phyloP scores from a whole-genome alignment of 345 rosid species.

The Linum tenue region DNA sequence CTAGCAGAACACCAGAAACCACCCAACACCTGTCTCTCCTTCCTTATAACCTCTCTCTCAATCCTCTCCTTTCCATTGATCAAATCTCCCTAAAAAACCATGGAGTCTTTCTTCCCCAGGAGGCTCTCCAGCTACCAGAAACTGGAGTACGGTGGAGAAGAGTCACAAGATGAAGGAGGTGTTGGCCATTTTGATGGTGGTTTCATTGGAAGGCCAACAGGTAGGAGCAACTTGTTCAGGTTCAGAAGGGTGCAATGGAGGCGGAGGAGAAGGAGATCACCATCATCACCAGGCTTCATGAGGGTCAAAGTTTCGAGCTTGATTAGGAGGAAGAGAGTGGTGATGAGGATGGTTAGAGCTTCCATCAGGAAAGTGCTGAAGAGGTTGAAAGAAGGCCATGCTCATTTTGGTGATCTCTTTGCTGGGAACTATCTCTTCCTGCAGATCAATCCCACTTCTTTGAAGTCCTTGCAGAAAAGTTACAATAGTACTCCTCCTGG shows the following conservation, averaged over 20 bases:
- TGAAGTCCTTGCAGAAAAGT: conserved; percentile 23
- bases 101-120: background rate
- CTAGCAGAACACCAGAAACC: background rate
- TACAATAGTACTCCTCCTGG: conserved; percentile 5
- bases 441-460: conserved; percentile 55
- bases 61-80: background rate
- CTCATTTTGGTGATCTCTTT: conserved; percentile 63
- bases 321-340: conserved; percentile 30
- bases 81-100: background rate
- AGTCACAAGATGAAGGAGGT: background rate
- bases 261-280: background rate
- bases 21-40: background rate
- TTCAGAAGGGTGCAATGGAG: conserved; percentile 1
- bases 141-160: background rate
- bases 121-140: background rate
- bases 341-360: conserved; percentile 17
- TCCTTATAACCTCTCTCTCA: background rate
- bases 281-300: background rate
- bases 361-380: conserved; percentile 36
- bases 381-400: conserved; percentile 54
- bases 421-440: conserved; percentile 66
- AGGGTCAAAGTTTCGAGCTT: conserved; percentile 19
- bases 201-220: background rate
- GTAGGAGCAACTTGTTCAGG: background rate
- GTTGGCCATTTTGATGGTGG: too few relatives aligned